Evolutionary conservation across 805 yeast species (phyloP), one percentile per base, ranked within the genome.

Genomic region (Yamadazyma philogaea): DNA sequence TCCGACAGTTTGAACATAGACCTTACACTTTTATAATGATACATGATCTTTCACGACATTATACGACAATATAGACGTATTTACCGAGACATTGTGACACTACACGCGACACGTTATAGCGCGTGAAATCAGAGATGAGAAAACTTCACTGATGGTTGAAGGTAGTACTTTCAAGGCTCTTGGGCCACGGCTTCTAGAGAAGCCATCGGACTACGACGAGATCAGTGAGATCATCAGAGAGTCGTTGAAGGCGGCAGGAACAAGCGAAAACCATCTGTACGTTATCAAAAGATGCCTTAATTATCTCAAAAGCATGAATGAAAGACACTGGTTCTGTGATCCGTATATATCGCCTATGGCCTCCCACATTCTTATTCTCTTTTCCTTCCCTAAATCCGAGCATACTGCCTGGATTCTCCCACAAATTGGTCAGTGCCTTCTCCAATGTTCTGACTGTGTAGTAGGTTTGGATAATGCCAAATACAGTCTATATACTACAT

Each of bases 261-360:
- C 39, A 15, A 42, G 45, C 24, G 40, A 20, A 11, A 36, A 31
- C 19, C 45, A 42, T 14, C 45, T 37, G 21, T n/a, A 12, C 26
- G 48, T 39, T 18, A 30, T 46, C 32, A 46, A 39, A 34, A 26
- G 43, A 21, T 63, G 70, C 44, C 42, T 58, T 34, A 39, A 44
- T 16, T 63, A 56, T 45, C 49, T 64, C 37, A 49, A 50, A 10
- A 37, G 54, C 32, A 41, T 44, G 30, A 21, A 39, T 6, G 52
- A 51, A 5, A 52, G 49, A n/a, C 86, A 83, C 49, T 60, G 77
- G 51, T 84, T 81, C 56, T 82, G 89, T 59, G 76, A 80, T 52
- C 64, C 64, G 7, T 57, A 58, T 22, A 63, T 75, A 45, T 64
- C 63, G 32, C 74, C 78, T 2, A 67, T 79, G 16, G 66, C 83